Evolutionary conservation across 1,139 yeast genomes (phyloP).

Genomic region (Candida buenavistaensis): DNA sequence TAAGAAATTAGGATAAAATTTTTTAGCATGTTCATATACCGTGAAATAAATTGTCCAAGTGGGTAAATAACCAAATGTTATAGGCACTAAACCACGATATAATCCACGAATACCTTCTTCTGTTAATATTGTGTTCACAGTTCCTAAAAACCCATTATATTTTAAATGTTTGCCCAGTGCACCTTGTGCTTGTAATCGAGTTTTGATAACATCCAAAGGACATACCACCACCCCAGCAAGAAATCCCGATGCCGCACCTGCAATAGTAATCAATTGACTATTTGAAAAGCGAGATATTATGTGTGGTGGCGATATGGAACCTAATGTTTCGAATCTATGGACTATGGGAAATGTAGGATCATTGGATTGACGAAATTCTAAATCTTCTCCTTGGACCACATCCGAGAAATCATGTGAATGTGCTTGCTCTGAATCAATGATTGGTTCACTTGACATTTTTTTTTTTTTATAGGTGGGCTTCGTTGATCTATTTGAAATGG

Average conservation of each 20-base stretch:
- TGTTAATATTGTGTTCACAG: slow-evolving; percentile 59
- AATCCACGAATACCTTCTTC: slow-evolving; percentile 85
- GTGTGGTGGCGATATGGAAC: slow-evolving; percentile 24
- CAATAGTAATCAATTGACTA: slow-evolving; percentile 39
- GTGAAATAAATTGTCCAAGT: slow-evolving; percentile 97
- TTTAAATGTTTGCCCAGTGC: slow-evolving; percentile 19
- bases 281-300: slow-evolving; percentile 26
- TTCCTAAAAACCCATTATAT: slow-evolving; percentile 60
- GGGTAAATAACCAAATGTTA: slow-evolving; percentile 90
- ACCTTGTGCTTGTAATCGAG: slow-evolving; percentile 48
- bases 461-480: too few species aligned
- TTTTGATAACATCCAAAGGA: slow-evolving; percentile 49
- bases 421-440: neutral
- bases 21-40: slow-evolving; percentile 79
- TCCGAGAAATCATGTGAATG: slow-evolving; percentile 35
- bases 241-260: slow-evolving; percentile 49
- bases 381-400: slow-evolving; percentile 40
- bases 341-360: slow-evolving; percentile 22
- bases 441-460: neutral
- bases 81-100: slow-evolving; percentile 89
- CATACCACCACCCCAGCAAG: slow-evolving; percentile 49
- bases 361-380: slow-evolving; percentile 32
- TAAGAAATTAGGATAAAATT: slow-evolving; percentile 30
- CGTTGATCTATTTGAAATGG: too few species aligned
- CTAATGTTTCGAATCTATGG: slow-evolving; percentile 23